phyloP scores from a whole-genome alignment of 495 filamentous ascomycete species.

The Aspergillus saccharolyticus region DNA sequence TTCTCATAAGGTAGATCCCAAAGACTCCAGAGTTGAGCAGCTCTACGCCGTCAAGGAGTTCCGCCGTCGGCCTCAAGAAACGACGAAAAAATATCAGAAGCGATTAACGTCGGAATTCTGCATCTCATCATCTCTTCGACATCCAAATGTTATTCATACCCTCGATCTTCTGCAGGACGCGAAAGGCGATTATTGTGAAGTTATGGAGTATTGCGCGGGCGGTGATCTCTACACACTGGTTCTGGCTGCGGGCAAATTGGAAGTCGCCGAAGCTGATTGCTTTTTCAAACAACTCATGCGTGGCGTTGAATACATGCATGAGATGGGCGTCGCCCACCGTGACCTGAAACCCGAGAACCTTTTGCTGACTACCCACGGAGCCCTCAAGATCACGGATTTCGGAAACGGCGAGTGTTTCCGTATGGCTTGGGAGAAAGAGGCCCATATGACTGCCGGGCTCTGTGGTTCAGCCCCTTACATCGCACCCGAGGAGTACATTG shows the following conservation, averaged over 20 bases:
- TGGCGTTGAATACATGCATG: conserved; percentile 98
- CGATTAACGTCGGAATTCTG: conserved; percentile 98
- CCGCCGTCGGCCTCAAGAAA: conserved; percentile 87
- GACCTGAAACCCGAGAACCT: conserved; percentile 98
- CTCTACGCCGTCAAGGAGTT: conserved; percentile 98
- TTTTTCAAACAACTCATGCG: conserved; percentile 99
- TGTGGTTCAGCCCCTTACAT: conserved; percentile 98
- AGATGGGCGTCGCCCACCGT: conserved; percentile 98
- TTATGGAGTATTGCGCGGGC: conserved; percentile 98
- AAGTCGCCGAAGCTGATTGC: conserved; percentile 92
- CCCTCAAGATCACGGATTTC: conserved; percentile 98
- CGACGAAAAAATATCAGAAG: conserved; percentile 95
- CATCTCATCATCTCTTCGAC: conserved; percentile 92
- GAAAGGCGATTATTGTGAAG: conserved; percentile 98
- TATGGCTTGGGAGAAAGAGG: conserved; percentile 98
- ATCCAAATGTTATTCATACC: conserved; percentile 98
- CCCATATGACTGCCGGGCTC: conserved; percentile 95
- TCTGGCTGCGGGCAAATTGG: conserved; percentile 85
- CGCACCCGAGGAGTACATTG: conserved; percentile 91
- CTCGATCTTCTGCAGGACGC: conserved; percentile 91
- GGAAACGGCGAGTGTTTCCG: conserved; percentile 99
- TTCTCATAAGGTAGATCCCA: conserved; percentile 90
- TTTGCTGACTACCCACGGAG: conserved; percentile 84
- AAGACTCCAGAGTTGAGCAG: conserved; percentile 75
- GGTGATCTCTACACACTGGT: conserved; percentile 96